Evolutionary conservation across 345 rosid species (phyloP).

Genomic region (Syzygium jambos): DNA sequence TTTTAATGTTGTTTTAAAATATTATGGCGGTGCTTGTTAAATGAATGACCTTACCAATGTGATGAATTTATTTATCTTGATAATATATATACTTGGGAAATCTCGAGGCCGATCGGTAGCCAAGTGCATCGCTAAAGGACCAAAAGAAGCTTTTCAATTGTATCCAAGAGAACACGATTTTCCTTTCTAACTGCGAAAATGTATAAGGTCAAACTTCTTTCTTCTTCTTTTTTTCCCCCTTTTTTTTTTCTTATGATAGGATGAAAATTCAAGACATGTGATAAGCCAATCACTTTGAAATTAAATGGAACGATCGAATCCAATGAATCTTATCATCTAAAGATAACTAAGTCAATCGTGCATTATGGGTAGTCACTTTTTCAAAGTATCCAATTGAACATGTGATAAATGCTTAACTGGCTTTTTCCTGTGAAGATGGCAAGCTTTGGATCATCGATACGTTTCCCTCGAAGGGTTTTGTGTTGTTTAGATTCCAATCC

Average conservation of each 20-base stretch:
- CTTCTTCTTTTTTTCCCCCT: not conserved
- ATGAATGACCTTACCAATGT: not conserved
- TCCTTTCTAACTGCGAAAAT: not conserved
- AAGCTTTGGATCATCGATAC: not conserved
- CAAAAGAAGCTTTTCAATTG: not conserved
- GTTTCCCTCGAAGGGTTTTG: not conserved
- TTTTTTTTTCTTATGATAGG: not conserved
- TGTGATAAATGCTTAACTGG: not conserved
- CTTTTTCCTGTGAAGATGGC: not conserved
- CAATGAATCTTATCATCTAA: not conserved
- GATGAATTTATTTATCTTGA: not conserved
- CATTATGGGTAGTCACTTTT: not conserved
- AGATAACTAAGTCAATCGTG: not conserved
- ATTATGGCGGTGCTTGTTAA: not conserved
- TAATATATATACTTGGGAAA: not conserved
- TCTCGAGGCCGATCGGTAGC: not conserved
- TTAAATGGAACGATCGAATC: not conserved
- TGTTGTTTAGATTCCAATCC: not conserved
- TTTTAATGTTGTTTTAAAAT: too few species aligned
- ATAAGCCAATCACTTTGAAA: not conserved
- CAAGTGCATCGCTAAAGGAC: not conserved
- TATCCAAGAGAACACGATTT: not conserved
- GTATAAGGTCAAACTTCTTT: not conserved
- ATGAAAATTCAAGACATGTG: not conserved
- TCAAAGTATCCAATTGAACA: not conserved